Evolutionary conservation across 106 monocot genomes (phyloP), one percentile per base, ranked within the genome.

Genomic region (Allium cepa): DNA sequence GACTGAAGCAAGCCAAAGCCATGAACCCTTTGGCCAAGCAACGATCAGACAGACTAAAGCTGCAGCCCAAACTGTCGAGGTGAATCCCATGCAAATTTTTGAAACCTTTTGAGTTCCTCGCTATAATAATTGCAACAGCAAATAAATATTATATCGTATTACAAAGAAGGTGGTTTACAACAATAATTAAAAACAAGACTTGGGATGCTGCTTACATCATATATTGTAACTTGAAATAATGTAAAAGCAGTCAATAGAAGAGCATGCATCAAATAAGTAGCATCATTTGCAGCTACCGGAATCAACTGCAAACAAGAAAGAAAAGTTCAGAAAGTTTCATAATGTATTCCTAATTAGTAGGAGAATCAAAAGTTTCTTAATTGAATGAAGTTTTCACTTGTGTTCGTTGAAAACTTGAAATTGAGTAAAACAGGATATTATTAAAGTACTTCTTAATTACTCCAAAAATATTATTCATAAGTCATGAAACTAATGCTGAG

Each of bases 281-380:
- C 88, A 75, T 97, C 97, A 87, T 87, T 97, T 72, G 88, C 83
- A 46, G 92, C 97, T 50, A 92, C 92, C 71, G 97, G 97, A 79
- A 97, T 97, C 82, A 97, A 78, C 97, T 97, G 75, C 56, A 49
- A 27, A 11, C 50, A 0, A 6, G 26, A 12, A 13, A 65, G 3
- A 13, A 53, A 68, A 53, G 36, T 36, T 36, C 4, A 36, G 36
- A 36, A 36, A 36, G 36, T 36, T 36, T 1, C 36, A 36, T 36
- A 36, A n/a, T n/a, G 36, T 36, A 36, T 36, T 36, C 36, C 36
- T 36, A 36, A 36, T 36, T 36, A 36, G 4, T 36, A 4, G 4
- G 36, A 36, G 36, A 36, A 36, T 36, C 3, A 36, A 36, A 36
- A 36, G 1, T 36, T 36, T 36, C 1, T 36, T 36, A 4, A 36